Percentiles rank a stretch among this genome's conserved stretches.
These are phyloP conservation scores for Comarum palustre DNA, from an alignment of 306 rosid genomes.

Conservation along the genomic window DNA sequence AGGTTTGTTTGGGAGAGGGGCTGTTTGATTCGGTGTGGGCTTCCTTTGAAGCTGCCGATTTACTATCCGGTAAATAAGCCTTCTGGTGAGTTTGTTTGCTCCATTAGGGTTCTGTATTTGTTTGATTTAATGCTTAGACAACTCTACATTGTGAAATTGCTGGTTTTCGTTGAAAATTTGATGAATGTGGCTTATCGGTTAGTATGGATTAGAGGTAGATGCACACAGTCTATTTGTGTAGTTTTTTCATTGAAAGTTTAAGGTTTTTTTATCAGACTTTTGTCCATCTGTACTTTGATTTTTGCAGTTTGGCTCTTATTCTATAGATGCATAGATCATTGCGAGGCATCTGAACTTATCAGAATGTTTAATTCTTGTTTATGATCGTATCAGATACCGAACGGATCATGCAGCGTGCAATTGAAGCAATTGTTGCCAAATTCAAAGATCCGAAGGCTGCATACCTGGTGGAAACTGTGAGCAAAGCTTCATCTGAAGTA, in stretches of 20 bases:
- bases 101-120: neutral
- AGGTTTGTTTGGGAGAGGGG: constrained; percentile 82
- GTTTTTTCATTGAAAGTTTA: neutral
- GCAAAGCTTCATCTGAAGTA: constrained; percentile 42
- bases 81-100: constrained; percentile 40
- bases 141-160: neutral
- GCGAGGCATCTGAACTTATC: neutral
- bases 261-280: too few relatives aligned
- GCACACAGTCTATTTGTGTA: neutral
- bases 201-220: neutral
- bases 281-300: neutral
- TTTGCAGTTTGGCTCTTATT: constrained; percentile 6
- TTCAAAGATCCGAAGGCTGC: constrained; percentile 56
- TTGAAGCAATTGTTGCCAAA: constrained; percentile 59
- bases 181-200: neutral
- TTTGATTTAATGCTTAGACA: neutral
- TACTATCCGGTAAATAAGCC: constrained; percentile 50
- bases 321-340: neutral
- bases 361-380: neutral
- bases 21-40: constrained; percentile 70
- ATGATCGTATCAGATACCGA: constrained; percentile 41
- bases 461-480: constrained; percentile 48
- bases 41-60: constrained; percentile 66
- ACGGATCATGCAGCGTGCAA: constrained; percentile 47
- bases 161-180: neutral